phyloP scores from a whole-genome alignment of 352 stramenopile species.

The Phytophthora constricta region DNA sequence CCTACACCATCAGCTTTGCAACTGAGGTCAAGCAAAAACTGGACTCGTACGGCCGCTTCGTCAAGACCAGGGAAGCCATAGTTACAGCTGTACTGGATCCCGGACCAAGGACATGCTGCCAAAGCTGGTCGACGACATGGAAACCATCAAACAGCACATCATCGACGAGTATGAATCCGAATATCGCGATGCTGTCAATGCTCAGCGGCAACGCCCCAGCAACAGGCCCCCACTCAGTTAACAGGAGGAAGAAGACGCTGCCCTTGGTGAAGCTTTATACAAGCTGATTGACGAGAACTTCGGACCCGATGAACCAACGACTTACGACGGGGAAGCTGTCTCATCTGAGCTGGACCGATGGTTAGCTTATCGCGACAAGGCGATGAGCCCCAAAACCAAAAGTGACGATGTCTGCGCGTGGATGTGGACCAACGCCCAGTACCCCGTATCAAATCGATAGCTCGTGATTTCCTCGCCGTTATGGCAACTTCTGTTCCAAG shows the following conservation, averaged over 20 bases:
- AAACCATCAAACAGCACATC: not conserved
- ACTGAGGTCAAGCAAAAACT: conserved; percentile 15
- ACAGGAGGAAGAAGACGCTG: conserved; percentile 13
- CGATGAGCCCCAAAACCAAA: conserved; percentile 10
- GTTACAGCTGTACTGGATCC: conserved; percentile 27
- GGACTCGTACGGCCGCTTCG: conserved; percentile 2
- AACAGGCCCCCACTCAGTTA: not conserved
- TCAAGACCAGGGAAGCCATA: conserved; percentile 12
- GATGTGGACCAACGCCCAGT: conserved; percentile 8
- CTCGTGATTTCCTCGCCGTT: conserved; percentile 19
- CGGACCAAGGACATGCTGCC: conserved; percentile 5
- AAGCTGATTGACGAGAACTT: conserved; percentile 16
- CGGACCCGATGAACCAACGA: not conserved
- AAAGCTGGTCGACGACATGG: conserved; percentile 8
- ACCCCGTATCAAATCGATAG: conserved; percentile 24
- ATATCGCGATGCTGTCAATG: not conserved
- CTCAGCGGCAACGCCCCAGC: not conserved
- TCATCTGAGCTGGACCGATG: conserved; percentile 13
- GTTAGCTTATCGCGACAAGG: not conserved
- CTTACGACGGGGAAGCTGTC: conserved; percentile 2
- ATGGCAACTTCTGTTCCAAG: conserved; percentile 29
- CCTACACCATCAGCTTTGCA: conserved; percentile 21
- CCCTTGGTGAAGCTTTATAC: not conserved
- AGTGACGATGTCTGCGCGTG: conserved; percentile 18
- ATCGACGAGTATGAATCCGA: conserved; percentile 6